Conservation (phyloP, 768 basidiomycete species). For the Termitomyces sp. region DNA sequence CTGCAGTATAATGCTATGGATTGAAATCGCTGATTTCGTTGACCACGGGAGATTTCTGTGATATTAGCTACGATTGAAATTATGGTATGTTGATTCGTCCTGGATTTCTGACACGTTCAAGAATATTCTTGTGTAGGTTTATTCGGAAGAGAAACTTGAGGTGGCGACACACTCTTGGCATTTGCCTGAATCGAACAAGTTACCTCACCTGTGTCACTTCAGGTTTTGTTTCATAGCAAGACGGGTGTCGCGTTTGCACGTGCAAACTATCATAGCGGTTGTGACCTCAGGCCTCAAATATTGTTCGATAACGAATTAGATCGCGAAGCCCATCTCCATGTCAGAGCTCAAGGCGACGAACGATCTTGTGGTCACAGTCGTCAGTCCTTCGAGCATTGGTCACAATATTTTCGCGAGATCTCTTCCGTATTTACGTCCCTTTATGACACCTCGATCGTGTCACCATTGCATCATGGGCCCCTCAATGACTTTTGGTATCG, state of each 20-base stretch:
- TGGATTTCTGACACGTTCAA: not conserved
- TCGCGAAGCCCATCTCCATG: not conserved
- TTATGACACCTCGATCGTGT: not conserved
- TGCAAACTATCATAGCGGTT: not conserved
- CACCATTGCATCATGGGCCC: not conserved
- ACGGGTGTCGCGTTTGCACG: not conserved
- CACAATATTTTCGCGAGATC: not conserved
- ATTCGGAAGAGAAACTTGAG: not conserved
- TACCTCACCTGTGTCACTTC: not conserved
- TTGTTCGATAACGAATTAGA: not conserved
- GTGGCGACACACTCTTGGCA: not conserved
- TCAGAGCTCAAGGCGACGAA: not conserved
- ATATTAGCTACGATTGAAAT: too few relatives aligned
- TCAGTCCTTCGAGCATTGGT: not conserved
- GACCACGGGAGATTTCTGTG: too few relatives aligned
- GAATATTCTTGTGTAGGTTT: not conserved
- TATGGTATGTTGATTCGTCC: not conserved
- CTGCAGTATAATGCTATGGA: not conserved
- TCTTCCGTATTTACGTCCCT: not conserved
- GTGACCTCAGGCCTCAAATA: not conserved
- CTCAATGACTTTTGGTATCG: not conserved
- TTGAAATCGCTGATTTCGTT: not conserved
- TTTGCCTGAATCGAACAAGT: not conserved
- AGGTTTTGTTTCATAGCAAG: not conserved
- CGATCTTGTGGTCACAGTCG: not conserved